Conservation (phyloP, 2,329 filamentous ascomycete species). For the Botrytis aclada region DNA sequence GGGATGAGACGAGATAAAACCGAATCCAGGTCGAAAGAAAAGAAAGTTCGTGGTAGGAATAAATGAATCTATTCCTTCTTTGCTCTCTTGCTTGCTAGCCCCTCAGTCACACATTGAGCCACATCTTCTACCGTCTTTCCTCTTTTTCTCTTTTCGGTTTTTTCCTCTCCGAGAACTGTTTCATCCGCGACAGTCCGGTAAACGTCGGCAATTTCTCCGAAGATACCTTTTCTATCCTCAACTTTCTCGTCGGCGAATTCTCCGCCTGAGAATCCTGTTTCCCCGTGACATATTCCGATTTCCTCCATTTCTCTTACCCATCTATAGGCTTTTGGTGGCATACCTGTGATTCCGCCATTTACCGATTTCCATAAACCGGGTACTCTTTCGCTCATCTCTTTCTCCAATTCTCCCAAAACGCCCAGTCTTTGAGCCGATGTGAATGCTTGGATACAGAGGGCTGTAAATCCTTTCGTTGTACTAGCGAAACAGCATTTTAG, state of each 20-base stretch:
- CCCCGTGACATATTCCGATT: conserved; percentile 65
- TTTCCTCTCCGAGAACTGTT: conserved; percentile 57
- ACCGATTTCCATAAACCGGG: conserved; percentile 48
- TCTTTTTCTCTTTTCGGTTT: conserved; percentile 53
- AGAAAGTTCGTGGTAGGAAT: not conserved
- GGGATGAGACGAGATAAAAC: conserved; percentile 11
- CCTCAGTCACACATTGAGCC: conserved; percentile 48
- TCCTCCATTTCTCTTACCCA: conserved; percentile 78
- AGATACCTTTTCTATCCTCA: conserved; percentile 45
- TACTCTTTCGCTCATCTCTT: conserved; percentile 51
- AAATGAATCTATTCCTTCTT: conserved; percentile 30
- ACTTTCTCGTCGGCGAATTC: conserved; percentile 23
- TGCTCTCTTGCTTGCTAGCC: conserved; percentile 46
- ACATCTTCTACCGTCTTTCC: conserved; percentile 58
- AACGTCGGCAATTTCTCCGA: conserved; percentile 57
- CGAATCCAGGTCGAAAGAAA: not conserved
- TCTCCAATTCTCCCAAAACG: conserved; percentile 56
- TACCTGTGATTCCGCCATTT: conserved; percentile 51
- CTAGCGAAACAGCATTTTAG: conserved; percentile 66
- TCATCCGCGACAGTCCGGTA: conserved; percentile 61
- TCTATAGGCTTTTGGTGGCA: conserved; percentile 73
- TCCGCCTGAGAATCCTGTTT: conserved; percentile 56
- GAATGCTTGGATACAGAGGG: conserved; percentile 67
- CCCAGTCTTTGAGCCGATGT: conserved; percentile 64
- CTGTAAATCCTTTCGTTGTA: conserved; percentile 62